phyloP scores from a whole-genome alignment of 352 stramenopile species.

The Plasmopara halstedii region DNA sequence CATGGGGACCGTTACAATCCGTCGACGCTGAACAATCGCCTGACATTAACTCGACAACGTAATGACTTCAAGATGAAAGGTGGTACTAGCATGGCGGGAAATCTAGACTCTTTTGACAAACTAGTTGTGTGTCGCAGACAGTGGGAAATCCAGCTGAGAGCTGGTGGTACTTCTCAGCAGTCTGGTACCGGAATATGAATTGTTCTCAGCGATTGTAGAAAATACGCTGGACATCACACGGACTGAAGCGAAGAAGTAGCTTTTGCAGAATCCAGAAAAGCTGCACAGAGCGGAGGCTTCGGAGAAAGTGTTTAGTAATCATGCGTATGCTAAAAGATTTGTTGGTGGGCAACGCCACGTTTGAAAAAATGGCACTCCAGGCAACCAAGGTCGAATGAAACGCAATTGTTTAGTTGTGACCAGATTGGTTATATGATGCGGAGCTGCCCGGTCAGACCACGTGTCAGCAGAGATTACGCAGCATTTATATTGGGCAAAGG shows the following conservation, averaged over 20 bases:
- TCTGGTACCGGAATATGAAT: background rate
- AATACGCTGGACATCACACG: background rate
- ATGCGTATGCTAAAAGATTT: no score
- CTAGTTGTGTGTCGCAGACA: background rate
- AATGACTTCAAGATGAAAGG: background rate
- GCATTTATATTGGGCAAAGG: no score
- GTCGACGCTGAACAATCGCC: background rate
- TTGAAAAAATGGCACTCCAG: no score
- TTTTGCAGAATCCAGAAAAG: background rate
- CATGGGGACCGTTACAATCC: background rate
- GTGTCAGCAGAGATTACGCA: no score
- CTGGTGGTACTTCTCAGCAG: background rate
- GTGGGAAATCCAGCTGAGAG: background rate
- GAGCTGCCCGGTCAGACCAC: no score
- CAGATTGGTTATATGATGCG: no score
- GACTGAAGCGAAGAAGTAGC: background rate
- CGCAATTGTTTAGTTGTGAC: no score
- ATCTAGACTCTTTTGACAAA: no score
- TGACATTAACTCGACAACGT: background rate
- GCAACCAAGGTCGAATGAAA: no score
- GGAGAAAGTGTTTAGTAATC: background rate
- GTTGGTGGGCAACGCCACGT: no score
- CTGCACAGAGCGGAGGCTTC: background rate
- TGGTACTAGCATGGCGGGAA: background rate
- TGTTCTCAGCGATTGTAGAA: background rate